A percentile compares a stretch with the other conserved stretches of the same genome.
Conservation (phyloP, 768 basidiomycete genomes). For the Boletus edulis region DNA sequence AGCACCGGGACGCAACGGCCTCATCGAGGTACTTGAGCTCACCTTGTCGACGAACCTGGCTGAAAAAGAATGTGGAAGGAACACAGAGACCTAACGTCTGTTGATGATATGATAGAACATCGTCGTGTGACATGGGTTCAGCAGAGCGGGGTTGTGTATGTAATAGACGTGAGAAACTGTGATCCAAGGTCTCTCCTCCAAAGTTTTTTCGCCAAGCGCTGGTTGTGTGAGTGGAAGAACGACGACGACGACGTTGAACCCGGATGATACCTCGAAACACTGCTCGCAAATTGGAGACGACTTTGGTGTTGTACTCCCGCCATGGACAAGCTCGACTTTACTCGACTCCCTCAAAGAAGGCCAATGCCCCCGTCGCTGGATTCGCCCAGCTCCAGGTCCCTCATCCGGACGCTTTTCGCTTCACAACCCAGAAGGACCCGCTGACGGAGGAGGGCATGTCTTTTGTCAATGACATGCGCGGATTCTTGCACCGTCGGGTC, state of each 20-base stretch:
- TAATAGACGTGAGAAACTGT: not conserved
- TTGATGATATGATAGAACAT: too few species aligned
- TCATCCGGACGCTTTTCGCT: constrained; percentile 39
- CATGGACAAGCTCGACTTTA: constrained; percentile 71
- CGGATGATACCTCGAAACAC: constrained; percentile 32
- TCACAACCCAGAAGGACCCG: constrained; percentile 27
- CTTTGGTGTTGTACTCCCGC: constrained; percentile 58
- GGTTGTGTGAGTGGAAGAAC: constrained; percentile 19
- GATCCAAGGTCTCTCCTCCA: not conserved
- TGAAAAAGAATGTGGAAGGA: too few species aligned
- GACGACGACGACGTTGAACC: constrained; percentile 5
- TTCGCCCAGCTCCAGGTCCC: constrained; percentile 36
- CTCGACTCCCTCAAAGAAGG: constrained; percentile 59
- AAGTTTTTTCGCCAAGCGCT: not conserved
- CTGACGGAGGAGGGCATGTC: constrained; percentile 12
- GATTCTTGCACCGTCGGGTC: constrained; percentile 47
- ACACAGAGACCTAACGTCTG: too few species aligned
- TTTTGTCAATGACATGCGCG: constrained; percentile 40
- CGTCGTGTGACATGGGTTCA: too few species aligned
- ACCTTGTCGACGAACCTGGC: too few species aligned
- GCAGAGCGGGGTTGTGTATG: too few species aligned
- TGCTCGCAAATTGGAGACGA: constrained; percentile 31
- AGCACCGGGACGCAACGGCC: too few species aligned
- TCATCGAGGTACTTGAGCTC: too few species aligned
- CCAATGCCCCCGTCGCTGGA: constrained; percentile 52